Evolutionary conservation across 2,329 filamentous ascomycete species (phyloP), one percentile per base, ranked within the genome.

Genomic region (Colletotrichum gigasporum): DNA sequence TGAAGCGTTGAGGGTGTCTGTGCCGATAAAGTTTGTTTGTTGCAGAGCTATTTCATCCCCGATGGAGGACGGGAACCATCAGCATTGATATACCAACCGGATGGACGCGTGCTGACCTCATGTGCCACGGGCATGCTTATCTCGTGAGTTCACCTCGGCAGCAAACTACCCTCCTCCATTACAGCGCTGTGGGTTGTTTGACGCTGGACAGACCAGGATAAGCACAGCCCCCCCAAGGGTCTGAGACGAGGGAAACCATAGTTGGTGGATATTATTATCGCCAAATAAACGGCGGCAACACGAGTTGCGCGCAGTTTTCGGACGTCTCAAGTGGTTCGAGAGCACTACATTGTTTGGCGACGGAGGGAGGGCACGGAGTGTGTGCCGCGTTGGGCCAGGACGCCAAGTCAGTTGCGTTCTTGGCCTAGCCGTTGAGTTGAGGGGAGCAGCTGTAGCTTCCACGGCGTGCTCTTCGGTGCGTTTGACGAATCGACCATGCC

Each of bases 321-420:
- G 61, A 47, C 41, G 61, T 64, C 61, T 60, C 60, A 60, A 60
- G 39, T 52, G 32, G 41, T 61, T 54, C 61, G 55, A 26, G 30
- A 53, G 48, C 20, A 14, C 41, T 53, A 18, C 55, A 47, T 24
- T 45, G 34, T 47, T 35, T 24, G 20, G 18, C 30, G 22, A 45
- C 9, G 30, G 18, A n/a, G 14, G 14, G 18, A 22, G 26, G 26
- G 32, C 16, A 48, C 34, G 26, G 16, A 44, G 50, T 16, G 30
- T 16, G 47, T 64, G 48, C 48, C 34, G 24, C 6, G 22, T 26
- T 24, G 30, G 41, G 47, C n/a, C 48, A n/a, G 16, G 11, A 16
- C 16, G 10, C n/a, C 42, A 37, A 34, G 35, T 55, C 42, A 55
- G 24, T 18, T 20, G n/a, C 22, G 22, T 18, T 34, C 34, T 54